These are phyloP conservation scores for Heracleum sosnowskyi DNA, from an alignment of 129 eudicot genomes.

Conservation along the genomic window DNA sequence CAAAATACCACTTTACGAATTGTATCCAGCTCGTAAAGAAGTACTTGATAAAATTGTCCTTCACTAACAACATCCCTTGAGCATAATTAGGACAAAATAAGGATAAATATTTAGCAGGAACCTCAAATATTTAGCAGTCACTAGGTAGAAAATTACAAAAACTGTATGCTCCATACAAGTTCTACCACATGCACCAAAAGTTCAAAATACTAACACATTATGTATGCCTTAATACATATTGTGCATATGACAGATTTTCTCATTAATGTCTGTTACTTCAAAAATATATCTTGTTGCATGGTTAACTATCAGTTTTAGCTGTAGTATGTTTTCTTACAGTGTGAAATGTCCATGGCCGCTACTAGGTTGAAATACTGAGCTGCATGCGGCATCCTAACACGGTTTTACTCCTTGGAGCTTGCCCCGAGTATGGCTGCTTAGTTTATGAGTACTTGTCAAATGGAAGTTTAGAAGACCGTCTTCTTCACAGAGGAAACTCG, in stretches of 20 bases:
- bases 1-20: too few species aligned
- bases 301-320: not conserved
- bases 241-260: not conserved
- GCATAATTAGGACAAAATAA: too few species aligned
- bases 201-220: not conserved
- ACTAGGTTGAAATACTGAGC: constrained; percentile 58
- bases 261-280: not conserved
- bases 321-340: not conserved
- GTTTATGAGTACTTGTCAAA: too few species aligned
- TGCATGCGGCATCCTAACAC: constrained; percentile 68
- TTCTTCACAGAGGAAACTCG: too few species aligned
- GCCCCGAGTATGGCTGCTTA: too few species aligned
- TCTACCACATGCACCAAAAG: not conserved
- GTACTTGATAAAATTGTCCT: too few species aligned
- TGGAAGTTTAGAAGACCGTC: too few species aligned
- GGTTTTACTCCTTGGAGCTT: constrained; percentile 64
- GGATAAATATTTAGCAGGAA: not conserved
- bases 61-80: too few species aligned
- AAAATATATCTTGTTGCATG: not conserved
- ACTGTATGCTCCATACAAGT: not conserved
- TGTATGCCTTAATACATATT: not conserved
- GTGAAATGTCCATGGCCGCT: not conserved
- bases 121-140: not conserved
- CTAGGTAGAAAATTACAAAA: not conserved
- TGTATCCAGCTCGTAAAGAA: too few species aligned